phyloP scores from a whole-genome alignment of 371 early-diverging fungal species.

The Parasitella parasitica region DNA sequence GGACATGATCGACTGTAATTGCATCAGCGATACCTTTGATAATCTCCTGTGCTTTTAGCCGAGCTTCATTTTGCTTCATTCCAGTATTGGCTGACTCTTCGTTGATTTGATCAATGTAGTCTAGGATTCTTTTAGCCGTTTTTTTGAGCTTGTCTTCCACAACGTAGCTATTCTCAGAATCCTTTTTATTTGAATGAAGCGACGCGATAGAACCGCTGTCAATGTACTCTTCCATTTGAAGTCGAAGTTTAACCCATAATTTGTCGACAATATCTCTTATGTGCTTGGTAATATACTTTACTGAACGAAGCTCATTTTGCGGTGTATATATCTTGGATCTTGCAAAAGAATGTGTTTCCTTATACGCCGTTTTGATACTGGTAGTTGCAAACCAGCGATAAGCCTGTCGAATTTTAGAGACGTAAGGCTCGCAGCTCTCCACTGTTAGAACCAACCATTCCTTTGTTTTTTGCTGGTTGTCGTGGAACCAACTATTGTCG shows the following conservation, averaged over 20 bases:
- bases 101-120: slow-evolving; percentile 10
- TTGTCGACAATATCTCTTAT: not conserved
- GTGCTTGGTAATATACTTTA: not conserved
- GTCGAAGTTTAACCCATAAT: not conserved
- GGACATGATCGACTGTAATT: not conserved
- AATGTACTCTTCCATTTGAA: not conserved
- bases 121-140: slow-evolving; percentile 11
- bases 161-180: not conserved
- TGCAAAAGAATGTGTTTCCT: too few relatives aligned
- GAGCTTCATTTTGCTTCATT: slow-evolving; percentile 13
- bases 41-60: slow-evolving; percentile 11
- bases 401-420: not conserved
- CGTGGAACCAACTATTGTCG: not conserved
- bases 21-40: not conserved
- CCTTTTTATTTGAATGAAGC: not conserved
- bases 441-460: not conserved
- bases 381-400: not conserved
- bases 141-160: slow-evolving; percentile 11
- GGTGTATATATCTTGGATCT: not conserved
- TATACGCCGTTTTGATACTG: not conserved
- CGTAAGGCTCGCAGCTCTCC: not conserved
- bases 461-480: not conserved
- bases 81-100: not conserved
- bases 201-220: not conserved
- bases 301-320: not conserved